A percentile compares a stretch with the other conserved stretches of the same genome.
Conservation (phyloP, 768 basidiomycete species). For the Gyrodon lividus region DNA sequence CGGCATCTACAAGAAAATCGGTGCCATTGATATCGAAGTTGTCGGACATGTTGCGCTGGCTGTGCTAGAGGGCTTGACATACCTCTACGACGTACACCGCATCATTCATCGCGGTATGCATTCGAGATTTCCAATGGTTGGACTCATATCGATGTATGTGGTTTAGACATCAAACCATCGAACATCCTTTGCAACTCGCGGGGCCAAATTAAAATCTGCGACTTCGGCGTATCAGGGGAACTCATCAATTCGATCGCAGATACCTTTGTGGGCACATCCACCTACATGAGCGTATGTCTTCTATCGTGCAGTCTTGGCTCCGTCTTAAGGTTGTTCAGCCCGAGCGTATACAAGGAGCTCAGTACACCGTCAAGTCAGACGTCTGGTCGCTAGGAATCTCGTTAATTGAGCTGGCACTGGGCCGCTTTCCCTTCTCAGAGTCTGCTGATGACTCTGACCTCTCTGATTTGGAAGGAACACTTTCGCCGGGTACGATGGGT, state of each 20-base stretch:
- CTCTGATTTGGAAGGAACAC: conserved; percentile 78
- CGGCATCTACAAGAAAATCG: conserved; percentile 94
- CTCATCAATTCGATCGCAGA: conserved; percentile 98
- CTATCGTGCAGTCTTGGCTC: conserved; percentile 10
- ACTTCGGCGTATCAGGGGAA: conserved; percentile 98
- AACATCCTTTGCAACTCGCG: conserved; percentile 94
- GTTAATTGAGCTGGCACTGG: conserved; percentile 93
- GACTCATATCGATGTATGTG: conserved; percentile 15
- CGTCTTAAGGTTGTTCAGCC: conserved; percentile 56
- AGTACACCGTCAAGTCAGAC: conserved; percentile 98
- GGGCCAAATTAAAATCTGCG: conserved; percentile 98
- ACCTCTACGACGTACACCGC: conserved; percentile 94
- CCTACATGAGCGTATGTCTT: conserved; percentile 94
- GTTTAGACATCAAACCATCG: conserved; percentile 94
- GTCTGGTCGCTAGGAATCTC: conserved; percentile 99
- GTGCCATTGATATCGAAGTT: conserved; percentile 88
- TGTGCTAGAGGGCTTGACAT: conserved; percentile 92
- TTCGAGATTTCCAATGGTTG: background rate
- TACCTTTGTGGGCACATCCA: conserved; percentile 98
- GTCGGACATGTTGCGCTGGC: conserved; percentile 94
- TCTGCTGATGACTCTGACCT: conserved; percentile 74
- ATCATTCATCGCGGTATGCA: conserved; percentile 97
- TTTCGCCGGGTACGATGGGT: conserved; percentile 63
- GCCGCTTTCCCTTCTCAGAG: conserved; percentile 95
- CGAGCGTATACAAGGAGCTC: conserved; percentile 97